Evolutionary conservation across 768 basidiomycete species (phyloP).

Genomic region (Scleroderma bovista): DNA sequence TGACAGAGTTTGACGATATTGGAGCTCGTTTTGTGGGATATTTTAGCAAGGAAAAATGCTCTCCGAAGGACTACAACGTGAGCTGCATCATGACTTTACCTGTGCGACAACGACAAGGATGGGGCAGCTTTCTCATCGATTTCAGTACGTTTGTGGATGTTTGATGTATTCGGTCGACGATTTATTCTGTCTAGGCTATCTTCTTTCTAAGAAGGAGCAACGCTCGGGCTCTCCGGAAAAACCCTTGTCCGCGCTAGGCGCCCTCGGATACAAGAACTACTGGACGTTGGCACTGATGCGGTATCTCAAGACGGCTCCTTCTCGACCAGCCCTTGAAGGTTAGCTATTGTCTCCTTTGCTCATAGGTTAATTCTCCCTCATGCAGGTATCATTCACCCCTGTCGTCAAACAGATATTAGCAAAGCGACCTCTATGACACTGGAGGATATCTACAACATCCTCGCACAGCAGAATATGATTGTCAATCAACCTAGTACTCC

Average conservation of each 20-base stretch:
- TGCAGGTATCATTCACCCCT: constrained; percentile 13
- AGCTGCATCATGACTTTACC: constrained; percentile 99
- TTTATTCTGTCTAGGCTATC: constrained; percentile 66
- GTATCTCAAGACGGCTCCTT: constrained; percentile 59
- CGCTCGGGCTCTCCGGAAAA: constrained; percentile 92
- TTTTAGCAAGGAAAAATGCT: constrained; percentile 98
- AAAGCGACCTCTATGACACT: constrained; percentile 82
- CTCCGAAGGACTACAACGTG: constrained; percentile 93
- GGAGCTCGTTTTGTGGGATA: constrained; percentile 97
- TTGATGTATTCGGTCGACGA: constrained; percentile 4
- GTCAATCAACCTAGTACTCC: constrained; percentile 42
- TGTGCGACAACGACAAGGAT: constrained; percentile 88
- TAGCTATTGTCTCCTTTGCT: constrained; percentile 16
- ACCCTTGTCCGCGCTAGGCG: constrained; percentile 88
- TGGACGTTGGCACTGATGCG: constrained; percentile 89
- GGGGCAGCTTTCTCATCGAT: constrained; percentile 96
- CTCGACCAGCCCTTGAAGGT: constrained; percentile 72
- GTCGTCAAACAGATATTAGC: constrained; percentile 62
- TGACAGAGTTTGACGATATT: constrained; percentile 83
- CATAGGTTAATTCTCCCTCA: constrained; percentile 10
- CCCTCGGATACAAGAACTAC: constrained; percentile 91
- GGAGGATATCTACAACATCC: constrained; percentile 78
- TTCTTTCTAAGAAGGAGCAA: constrained; percentile 92
- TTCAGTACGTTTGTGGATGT: constrained; percentile 59
- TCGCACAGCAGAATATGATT: constrained; percentile 75